phyloP scores from a whole-genome alignment of 768 basidiomycete genomes.

The Pulveroboletus ravenelii region DNA sequence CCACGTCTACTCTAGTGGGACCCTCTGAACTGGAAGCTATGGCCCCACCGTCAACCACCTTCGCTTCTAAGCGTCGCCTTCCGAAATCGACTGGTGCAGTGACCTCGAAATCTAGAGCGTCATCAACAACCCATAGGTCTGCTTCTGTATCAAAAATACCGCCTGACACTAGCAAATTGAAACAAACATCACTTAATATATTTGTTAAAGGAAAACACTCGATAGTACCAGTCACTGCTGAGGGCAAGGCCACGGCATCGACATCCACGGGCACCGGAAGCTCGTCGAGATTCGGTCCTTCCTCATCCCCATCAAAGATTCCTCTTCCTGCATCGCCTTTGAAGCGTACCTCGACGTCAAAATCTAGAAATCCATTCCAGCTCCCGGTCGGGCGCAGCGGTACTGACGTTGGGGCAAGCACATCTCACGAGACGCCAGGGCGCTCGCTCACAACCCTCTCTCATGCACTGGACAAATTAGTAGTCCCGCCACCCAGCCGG shows the following conservation, averaged over 20 bases:
- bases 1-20: neutral
- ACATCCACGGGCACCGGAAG: conserved; percentile 7
- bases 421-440: conserved; percentile 5
- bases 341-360: conserved; percentile 12
- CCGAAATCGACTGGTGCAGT: conserved; percentile 3
- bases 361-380: conserved; percentile 3
- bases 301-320: conserved; percentile 27
- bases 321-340: conserved; percentile 22
- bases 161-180: conserved; percentile 17
- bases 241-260: neutral
- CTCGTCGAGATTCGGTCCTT: conserved; percentile 2
- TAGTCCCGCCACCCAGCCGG: conserved; percentile 57
- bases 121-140: neutral
- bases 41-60: neutral
- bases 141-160: conserved; percentile 12
- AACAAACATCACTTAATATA: conserved; percentile 20
- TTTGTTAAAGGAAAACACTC: conserved; percentile 19
- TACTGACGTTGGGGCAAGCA: neutral
- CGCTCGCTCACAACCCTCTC: conserved; percentile 61
- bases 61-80: conserved; percentile 3
- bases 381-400: conserved; percentile 4
- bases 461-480: conserved; percentile 66
- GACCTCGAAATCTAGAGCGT: conserved; percentile 4
- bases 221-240: too few relatives aligned
- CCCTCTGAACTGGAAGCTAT: neutral